Evolutionary conservation across 2,329 filamentous ascomycete genomes (phyloP), one percentile per base, ranked within the genome.

Genomic region (Mycosphaerelloides madeirae): DNA sequence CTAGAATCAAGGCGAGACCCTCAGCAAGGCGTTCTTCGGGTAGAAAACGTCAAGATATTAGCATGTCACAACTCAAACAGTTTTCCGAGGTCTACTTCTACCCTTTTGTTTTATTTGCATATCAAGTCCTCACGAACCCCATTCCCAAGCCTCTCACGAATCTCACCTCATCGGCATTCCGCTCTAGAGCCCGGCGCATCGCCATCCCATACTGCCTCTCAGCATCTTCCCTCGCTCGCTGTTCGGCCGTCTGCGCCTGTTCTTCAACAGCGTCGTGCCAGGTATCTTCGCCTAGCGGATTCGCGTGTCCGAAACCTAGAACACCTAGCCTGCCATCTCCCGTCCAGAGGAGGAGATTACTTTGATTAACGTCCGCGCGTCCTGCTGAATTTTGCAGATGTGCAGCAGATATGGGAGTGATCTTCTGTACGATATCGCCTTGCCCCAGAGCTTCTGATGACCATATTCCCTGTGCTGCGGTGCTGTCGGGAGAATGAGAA

Each of bases 331-430:
- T 83, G 46, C 72, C 72, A 31, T 95, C 88, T 14, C 88, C 90
- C 0, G 89, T 95, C 89, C 89, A 95, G 36, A 95, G 73, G 3
- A 95, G 65, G 11, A 96, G 66, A 56, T 91, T 84, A 57, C 88
- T 81, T 31, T 65, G 58, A 38, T 55, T 66, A 34, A 57, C 41
- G 13, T 68, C 65, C 0, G 62, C 49, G 48, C 42, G 7, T 18
- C 31, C 41, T 18, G 5, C 15, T 13, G 7, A 6, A 33, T 15
- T 33, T 7, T 14, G 31, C 7, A 16, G 15, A 29, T 19, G 29
- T 35, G 34, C 34, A 11, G 16, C 31, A 31, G 12, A 29, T 18
- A 9, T 15, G 29, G 86, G 83, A 2, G 91, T 56, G 33, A 95
- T 79, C 62, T 94, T 94, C 54, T 88, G 79, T 3, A 84, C 87